A percentile compares a stretch with the other conserved stretches of the same genome.
Evolutionary conservation across 225 moss, liverwort and hornwort genomes (phyloP).

Genomic region (Polytrichum formosum): DNA sequence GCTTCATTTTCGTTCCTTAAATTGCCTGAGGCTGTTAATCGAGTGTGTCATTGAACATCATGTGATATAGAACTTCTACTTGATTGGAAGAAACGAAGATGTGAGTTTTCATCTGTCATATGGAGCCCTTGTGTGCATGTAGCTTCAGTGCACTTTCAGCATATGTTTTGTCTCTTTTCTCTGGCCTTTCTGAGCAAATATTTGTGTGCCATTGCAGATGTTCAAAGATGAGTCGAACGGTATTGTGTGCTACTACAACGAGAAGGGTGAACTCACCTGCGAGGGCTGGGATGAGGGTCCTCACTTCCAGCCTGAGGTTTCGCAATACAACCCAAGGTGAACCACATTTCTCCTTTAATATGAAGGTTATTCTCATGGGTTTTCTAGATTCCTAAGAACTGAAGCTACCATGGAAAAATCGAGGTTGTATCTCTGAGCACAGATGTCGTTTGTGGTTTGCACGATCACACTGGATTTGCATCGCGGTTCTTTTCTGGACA

Average conservation of each 20-base stretch:
- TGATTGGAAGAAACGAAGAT: background rate
- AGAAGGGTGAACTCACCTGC: slow-evolving; percentile 43
- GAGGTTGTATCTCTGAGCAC: background rate
- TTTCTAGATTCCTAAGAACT: too few relatives aligned
- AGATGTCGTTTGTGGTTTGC: background rate
- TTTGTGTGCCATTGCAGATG: slow-evolving; percentile 2
- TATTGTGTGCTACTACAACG: slow-evolving; percentile 35
- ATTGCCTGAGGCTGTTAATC: background rate
- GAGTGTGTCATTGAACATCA: background rate
- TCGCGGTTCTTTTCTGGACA: background rate
- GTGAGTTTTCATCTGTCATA: background rate
- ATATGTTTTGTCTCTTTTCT: background rate
- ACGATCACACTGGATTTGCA: background rate
- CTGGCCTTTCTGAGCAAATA: background rate
- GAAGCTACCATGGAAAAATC: too few relatives aligned
- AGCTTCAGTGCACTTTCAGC: background rate
- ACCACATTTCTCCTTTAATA: too few relatives aligned
- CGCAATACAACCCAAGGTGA: slow-evolving; percentile 20
- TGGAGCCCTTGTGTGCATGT: background rate
- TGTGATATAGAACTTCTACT: background rate
- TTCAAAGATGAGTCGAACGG: slow-evolving; percentile 36
- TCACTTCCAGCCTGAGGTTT: slow-evolving; percentile 44
- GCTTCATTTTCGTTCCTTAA: too few relatives aligned
- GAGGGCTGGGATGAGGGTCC: slow-evolving; percentile 57
- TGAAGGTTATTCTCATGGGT: too few relatives aligned